Percentiles rank a stretch among this genome's conserved stretches.
phyloP scores from a whole-genome alignment of 2,329 filamentous ascomycete genomes.

The Exophiala alcalophila region DNA sequence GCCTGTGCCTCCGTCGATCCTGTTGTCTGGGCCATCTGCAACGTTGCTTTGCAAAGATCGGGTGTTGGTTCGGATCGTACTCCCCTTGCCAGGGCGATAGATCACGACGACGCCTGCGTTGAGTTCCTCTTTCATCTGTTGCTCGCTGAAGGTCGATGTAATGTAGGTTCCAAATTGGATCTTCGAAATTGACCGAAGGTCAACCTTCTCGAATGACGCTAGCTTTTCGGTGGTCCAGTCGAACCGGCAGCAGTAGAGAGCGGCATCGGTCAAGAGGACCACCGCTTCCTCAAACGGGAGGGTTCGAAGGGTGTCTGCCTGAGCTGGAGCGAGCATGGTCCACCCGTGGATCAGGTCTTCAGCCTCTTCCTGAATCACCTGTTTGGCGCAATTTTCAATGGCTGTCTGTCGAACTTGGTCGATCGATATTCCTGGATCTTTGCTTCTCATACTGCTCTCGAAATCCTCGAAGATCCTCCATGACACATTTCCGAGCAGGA shows the following conservation, averaged over 20 bases:
- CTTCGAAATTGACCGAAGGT: constrained; percentile 67
- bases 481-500: constrained; percentile 83
- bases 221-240: constrained; percentile 97
- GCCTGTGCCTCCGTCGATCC: constrained; percentile 38
- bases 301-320: constrained; percentile 65
- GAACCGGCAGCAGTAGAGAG: constrained; percentile 84
- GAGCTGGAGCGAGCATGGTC: constrained; percentile 76
- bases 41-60: constrained; percentile 65
- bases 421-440: constrained; percentile 86
- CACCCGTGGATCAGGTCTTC: constrained; percentile 88
- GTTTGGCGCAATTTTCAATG: constrained; percentile 81
- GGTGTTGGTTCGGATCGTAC: constrained; percentile 79
- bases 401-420: constrained; percentile 80
- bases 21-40: constrained; percentile 38
- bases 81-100: constrained; percentile 69
- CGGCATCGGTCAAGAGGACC: constrained; percentile 77
- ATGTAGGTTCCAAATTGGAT: constrained; percentile 85
- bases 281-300: constrained; percentile 85
- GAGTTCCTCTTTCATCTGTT: constrained; percentile 70
- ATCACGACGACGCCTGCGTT: constrained; percentile 82
- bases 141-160: constrained; percentile 75
- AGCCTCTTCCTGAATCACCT: constrained; percentile 76
- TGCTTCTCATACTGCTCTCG: constrained; percentile 86
- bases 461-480: constrained; percentile 89
- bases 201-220: constrained; percentile 81